A percentile compares a stretch with the other conserved stretches of the same genome.
These are phyloP conservation scores for Saururus chinensis DNA, from an alignment of 164 flowering plant genomes.

Conservation along the genomic window DNA sequence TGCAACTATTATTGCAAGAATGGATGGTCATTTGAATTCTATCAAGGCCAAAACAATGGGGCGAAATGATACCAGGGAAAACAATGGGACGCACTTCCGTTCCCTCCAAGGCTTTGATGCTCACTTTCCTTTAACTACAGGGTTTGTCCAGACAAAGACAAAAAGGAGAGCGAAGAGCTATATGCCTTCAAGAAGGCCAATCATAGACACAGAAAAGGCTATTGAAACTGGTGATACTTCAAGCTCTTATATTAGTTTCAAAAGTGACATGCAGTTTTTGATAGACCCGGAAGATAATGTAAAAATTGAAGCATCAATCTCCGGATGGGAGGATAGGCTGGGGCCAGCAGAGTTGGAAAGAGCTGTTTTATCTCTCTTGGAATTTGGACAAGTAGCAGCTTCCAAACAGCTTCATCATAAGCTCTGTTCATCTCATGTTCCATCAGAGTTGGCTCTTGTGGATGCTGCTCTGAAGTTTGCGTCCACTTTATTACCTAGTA, in stretches of 20 bases:
- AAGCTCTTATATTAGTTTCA: slow-evolving; percentile 13
- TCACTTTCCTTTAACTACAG: slow-evolving; percentile 26
- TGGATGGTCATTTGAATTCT: slow-evolving; percentile 74
- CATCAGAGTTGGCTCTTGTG: slow-evolving; percentile 62
- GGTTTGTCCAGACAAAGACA: slow-evolving; percentile 32
- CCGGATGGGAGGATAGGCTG: slow-evolving; percentile 94
- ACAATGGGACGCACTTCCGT: slow-evolving; percentile 27
- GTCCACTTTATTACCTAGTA: slow-evolving; percentile 41
- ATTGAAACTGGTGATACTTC: slow-evolving; percentile 43
- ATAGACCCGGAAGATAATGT: slow-evolving; percentile 46
- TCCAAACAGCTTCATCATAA: slow-evolving; percentile 94
- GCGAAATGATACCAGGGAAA: slow-evolving; percentile 49
- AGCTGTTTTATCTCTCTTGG: slow-evolving; percentile 90
- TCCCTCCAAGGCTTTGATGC: slow-evolving; percentile 29
- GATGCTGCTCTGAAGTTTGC: slow-evolving; percentile 88
- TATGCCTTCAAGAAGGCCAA: slow-evolving; percentile 37
- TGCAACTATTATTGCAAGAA: slow-evolving; percentile 61
- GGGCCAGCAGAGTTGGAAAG: slow-evolving; percentile 86
- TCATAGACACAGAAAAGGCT: slow-evolving; percentile 48
- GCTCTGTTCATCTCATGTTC: slow-evolving; percentile 64
- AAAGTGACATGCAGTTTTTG: slow-evolving; percentile 23
- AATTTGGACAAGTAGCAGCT: slow-evolving; percentile 93
- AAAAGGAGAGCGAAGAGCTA: slow-evolving; percentile 69
- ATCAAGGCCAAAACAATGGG: slow-evolving; percentile 36
- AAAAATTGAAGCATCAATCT: slow-evolving; percentile 48